phyloP scores from a whole-genome alignment of 169 alveolate species.

The Eimeria nieschulzi region DNA sequence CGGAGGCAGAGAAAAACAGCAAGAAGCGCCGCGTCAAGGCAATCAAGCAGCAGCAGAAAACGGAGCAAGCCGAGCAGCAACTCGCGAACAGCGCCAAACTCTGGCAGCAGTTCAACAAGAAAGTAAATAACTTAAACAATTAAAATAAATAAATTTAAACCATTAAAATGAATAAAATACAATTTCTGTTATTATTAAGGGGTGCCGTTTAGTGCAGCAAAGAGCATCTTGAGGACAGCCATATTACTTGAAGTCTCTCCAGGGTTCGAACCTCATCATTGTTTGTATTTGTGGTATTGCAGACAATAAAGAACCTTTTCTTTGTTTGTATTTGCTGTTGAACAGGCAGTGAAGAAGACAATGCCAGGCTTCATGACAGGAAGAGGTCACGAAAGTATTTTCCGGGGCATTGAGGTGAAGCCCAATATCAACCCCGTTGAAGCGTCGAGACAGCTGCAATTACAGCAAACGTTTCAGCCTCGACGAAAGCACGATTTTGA shows the following conservation, averaged over 20 bases:
- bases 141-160: too few species aligned
- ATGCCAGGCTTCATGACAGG: constrained; percentile 75
- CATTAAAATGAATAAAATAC: too few species aligned
- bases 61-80: constrained; percentile 69
- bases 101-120: constrained; percentile 75
- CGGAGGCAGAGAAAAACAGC: constrained; percentile 71
- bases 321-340: constrained; percentile 33
- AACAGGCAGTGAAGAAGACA: constrained; percentile 62
- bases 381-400: constrained; percentile 71
- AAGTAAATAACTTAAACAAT: background rate
- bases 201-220: background rate
- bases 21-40: constrained; percentile 71
- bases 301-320: background rate
- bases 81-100: constrained; percentile 60
- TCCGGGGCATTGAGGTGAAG: constrained; percentile 68
- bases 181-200: too few species aligned
- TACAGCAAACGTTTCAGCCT: constrained; percentile 67
- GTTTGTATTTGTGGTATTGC: background rate
- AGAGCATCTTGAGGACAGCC: background rate
- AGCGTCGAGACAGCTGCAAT: constrained; percentile 43
- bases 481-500: constrained; percentile 75
- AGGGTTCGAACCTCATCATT: background rate
- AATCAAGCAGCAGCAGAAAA: constrained; percentile 72
- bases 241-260: too few species aligned
- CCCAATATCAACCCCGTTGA: constrained; percentile 64